A percentile compares a stretch with the other conserved stretches of the same genome.
These are phyloP conservation scores for Alectoria sarmentosa DNA, from an alignment of 495 filamentous ascomycete genomes.

Conservation along the genomic window DNA sequence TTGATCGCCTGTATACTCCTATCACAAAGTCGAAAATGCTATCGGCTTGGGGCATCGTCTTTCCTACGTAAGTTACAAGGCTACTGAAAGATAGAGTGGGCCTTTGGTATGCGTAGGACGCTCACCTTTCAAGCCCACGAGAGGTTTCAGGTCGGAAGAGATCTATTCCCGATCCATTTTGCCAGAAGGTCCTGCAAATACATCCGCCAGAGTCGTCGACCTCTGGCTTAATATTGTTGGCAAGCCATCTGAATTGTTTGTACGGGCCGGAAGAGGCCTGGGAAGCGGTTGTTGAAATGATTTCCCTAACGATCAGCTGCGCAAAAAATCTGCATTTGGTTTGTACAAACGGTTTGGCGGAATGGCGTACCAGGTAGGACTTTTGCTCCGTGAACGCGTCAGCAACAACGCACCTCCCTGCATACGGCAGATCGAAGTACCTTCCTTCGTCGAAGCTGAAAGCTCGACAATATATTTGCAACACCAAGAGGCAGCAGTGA, in stretches of 20 bases:
- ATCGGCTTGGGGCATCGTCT: slow-evolving; percentile 20
- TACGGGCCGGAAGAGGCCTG: slow-evolving; percentile 11
- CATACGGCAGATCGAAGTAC: neutral
- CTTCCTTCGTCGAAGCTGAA: slow-evolving; percentile 1
- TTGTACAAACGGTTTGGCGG: slow-evolving; percentile 1
- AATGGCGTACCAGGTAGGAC: slow-evolving; percentile 2
- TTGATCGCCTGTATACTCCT: slow-evolving; percentile 8
- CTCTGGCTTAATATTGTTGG: slow-evolving; percentile 3
- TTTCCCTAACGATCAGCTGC: slow-evolving; percentile 3
- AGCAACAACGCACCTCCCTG: neutral
- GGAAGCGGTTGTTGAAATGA: neutral
- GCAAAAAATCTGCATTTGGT: slow-evolving; percentile 2
- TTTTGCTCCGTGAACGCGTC: neutral
- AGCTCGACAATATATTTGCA: slow-evolving; percentile 10
- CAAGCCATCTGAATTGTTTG: neutral
- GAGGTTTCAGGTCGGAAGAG: slow-evolving; percentile 22
- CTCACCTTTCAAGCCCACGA: slow-evolving; percentile 32
- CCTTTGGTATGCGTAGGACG: slow-evolving; percentile 30
- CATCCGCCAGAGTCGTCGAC: slow-evolving; percentile 27
- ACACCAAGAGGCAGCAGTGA: slow-evolving; percentile 3
- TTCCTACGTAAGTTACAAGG: slow-evolving; percentile 31
- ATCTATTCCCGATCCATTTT: slow-evolving; percentile 29
- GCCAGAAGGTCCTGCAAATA: slow-evolving; percentile 28
- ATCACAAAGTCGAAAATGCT: slow-evolving; percentile 1
- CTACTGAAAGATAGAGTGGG: slow-evolving; percentile 32